Conservation (phyloP, 2,329 filamentous ascomycete genomes). For the Pestalotiopsis sp. region DNA sequence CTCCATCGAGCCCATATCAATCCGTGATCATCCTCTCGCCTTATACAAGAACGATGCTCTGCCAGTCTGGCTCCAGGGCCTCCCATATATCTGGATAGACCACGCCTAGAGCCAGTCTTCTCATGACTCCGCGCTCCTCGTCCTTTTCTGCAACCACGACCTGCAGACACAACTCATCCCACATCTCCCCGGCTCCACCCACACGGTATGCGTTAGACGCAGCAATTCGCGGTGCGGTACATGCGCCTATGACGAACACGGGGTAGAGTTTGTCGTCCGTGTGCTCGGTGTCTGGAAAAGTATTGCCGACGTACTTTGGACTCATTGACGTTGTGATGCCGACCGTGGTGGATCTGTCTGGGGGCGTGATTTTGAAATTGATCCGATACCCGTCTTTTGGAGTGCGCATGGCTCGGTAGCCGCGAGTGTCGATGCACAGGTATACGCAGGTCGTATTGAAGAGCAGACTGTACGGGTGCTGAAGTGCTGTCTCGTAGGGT, state of each 20-base stretch:
- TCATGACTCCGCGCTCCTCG: neutral
- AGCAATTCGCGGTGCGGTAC: neutral
- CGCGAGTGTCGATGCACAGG: neutral
- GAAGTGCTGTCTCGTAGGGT: neutral
- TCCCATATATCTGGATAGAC: neutral
- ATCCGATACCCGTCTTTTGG: neutral
- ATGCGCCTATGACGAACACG: neutral
- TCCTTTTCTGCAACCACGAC: neutral
- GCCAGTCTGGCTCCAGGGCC: neutral
- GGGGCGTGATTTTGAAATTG: neutral
- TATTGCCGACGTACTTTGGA: neutral
- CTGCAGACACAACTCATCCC: neutral
- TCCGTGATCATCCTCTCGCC: no score
- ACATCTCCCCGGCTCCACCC: neutral
- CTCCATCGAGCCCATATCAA: neutral
- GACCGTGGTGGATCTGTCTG: neutral
- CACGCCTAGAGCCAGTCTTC: neutral
- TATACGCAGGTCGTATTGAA: neutral
- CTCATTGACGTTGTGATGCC: neutral
- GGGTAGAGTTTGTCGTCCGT: neutral
- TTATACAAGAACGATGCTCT: neutral
- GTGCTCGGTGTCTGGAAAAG: neutral
- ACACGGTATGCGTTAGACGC: neutral
- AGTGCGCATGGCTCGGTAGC: neutral
- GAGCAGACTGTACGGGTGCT: neutral